Conservation (phyloP, 768 basidiomycete species). For the Pleurotus citrinopileatus region DNA sequence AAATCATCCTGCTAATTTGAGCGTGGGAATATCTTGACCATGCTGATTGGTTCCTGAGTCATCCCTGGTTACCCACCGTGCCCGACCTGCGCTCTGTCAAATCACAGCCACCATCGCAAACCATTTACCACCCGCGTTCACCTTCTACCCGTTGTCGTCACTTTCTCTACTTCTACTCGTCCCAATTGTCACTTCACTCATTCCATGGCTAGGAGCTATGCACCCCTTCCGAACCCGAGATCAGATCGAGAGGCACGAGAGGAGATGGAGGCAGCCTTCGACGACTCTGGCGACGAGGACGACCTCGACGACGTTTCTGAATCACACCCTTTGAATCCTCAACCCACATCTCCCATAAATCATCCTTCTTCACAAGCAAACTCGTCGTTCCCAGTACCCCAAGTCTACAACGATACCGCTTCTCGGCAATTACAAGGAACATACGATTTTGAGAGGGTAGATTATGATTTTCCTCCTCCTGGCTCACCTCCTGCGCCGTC, state of each 20-base stretch:
- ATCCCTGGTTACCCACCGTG: too few species aligned
- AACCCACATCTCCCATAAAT: slow-evolving; percentile 26
- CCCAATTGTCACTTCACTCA: not conserved
- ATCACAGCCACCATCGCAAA: not conserved
- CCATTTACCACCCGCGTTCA: not conserved
- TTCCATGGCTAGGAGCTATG: slow-evolving; percentile 59
- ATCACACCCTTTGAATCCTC: slow-evolving; percentile 53
- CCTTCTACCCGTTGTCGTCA: too few species aligned
- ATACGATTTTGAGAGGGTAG: slow-evolving; percentile 80
- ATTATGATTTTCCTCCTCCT: slow-evolving; percentile 82
- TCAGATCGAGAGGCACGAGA: slow-evolving; percentile 42
- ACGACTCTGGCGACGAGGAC: slow-evolving; percentile 73
- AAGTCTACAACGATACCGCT: slow-evolving; percentile 10
- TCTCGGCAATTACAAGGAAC: slow-evolving; percentile 33
- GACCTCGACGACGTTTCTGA: slow-evolving; percentile 47
- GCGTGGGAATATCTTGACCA: not conserved
- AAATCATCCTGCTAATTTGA: too few species aligned
- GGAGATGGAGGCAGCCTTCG: slow-evolving; percentile 86
- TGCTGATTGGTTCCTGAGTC: not conserved
- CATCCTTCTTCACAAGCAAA: slow-evolving; percentile 12
- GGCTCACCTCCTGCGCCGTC: slow-evolving; percentile 75
- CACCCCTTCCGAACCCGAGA: slow-evolving; percentile 59
- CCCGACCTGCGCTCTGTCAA: not conserved
- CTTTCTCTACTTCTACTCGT: not conserved
- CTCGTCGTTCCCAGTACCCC: not conserved